Evolutionary conservation across 768 basidiomycete genomes (phyloP), one percentile per base, ranked within the genome.

Genomic region (Rickenella mellea): DNA sequence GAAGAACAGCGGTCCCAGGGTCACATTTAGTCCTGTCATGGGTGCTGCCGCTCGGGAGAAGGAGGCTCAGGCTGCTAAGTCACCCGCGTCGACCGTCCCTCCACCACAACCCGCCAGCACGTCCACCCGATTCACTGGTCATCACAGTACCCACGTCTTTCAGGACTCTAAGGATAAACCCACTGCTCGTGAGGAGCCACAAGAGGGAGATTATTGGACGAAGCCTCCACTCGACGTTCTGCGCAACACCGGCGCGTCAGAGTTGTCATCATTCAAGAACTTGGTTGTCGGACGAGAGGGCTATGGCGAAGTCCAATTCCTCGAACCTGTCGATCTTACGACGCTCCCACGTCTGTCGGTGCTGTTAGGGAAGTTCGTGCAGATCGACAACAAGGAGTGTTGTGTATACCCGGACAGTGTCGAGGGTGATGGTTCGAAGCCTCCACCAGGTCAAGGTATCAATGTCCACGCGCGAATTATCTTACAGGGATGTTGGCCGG

Each of bases 201-300:
- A 80, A 46, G 79, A 91, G 47, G 96, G 93, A 30, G 89, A 96
- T 46, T 99, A 98, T 64, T 97, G 80, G 74, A 78, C 84, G 43
- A 80, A 80, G 48, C 96, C 96, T 10, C 75, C 80, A 41, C 63
- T 97, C 44, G 65, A 73, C 26, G 73, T 72, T 25, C 75, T 98
- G 48, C 78, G 80, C 54, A 74, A 77, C 43, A 67, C 74, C 20
- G 76, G 85, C 15, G 78, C 83, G 54, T 76, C 81, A 49, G 78
- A 89, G 42, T 66, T 98, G 20, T 75, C 76, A 6, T 64, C 79
- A 14, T 80, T 92, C 54, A 65, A 74, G 43, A 79, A 79, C 48
- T 78, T 99, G 51, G 70, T 83, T 17, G 90, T 96, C 32, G 91
- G 92, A 7, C 83, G 94, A n/a, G 74, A 81, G 42, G 91, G 92